Evolutionary conservation across 2,329 filamentous ascomycete genomes (phyloP), one percentile per base, ranked within the genome.

Genomic region (Emericellopsis cladophorae): DNA sequence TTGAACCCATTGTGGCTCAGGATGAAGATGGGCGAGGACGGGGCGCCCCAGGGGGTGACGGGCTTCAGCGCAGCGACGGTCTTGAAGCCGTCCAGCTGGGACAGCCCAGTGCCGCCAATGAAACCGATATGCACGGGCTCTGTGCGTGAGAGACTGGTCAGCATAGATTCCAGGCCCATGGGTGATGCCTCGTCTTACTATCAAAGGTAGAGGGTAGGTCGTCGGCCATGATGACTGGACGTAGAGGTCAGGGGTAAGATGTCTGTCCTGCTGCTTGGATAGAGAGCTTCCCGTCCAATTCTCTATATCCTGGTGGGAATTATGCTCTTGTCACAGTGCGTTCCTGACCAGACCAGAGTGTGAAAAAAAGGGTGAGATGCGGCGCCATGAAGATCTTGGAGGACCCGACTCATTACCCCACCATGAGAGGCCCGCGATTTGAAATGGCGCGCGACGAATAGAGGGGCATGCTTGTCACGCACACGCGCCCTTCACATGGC

Each of bases 31-130:
- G 77, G 75, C 21, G 76, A 71, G 10, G 77, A 77, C 4, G 92
- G 85, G 40, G 68, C 60, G 53, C 92, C 92, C 92, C 92, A 98
- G 26, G 92, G 92, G 9, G 92, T 98, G 32, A 69, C 61, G 42
- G 85, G 70, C 52, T 79, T 80, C 51, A 98, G 67, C 23, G 75
- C 74, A 22, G 90, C 89, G 46, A 93, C 81, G 54, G 87, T 84
- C 16, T 78, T 81, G 70, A 92, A 96, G 62, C 83, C 81, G 23
- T 87, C 81, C 49, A 98, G 82, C 51, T 86, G 80, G 59, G 83
- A 79, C 47, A 98, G 82, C 41, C 92, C 92, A 32, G 92, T 98
- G 53, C 92, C 92, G 61, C 89, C 89, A 51, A 95, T 88, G 42
- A 94, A 84, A 58, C 84, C 90, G 55, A 95, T 92, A 51, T 80